phyloP scores from a whole-genome alignment of 345 rosid genomes.

The Citrus inodora region DNA sequence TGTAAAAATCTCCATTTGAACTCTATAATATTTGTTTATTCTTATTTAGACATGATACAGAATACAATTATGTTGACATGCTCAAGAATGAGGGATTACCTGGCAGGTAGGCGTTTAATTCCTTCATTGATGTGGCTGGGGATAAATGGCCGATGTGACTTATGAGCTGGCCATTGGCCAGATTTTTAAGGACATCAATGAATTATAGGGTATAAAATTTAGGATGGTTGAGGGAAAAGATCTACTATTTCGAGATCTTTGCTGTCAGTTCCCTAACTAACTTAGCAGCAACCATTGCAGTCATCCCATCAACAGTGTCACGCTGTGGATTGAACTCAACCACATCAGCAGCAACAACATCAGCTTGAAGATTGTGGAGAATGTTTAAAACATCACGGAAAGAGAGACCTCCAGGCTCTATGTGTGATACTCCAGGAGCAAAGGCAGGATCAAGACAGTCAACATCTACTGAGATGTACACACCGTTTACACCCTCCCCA shows the following conservation, averaged over 20 bases:
- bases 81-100: background rate
- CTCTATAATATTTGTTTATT: background rate
- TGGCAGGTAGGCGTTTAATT: background rate
- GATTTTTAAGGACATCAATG: background rate
- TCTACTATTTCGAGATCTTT: slow-evolving; percentile 69
- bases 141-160: background rate
- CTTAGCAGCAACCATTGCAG: slow-evolving; percentile 98
- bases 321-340: slow-evolving; percentile 98
- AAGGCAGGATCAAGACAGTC: slow-evolving; percentile 98
- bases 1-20: background rate
- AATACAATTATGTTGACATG: background rate
- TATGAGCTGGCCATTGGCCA: background rate
- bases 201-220: background rate
- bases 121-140: background rate
- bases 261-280: slow-evolving; percentile 90
- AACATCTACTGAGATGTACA: slow-evolving; percentile 82
- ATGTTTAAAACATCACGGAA: slow-evolving; percentile 92
- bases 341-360: slow-evolving; percentile 90
- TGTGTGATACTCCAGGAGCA: slow-evolving; percentile 97
- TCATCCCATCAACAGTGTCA: slow-evolving; percentile 98
- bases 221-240: background rate
- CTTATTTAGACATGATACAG: background rate
- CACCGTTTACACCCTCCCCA: slow-evolving; percentile 95
- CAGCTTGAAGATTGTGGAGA: slow-evolving; percentile 77
- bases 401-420: slow-evolving; percentile 96